Percentiles rank a stretch among this genome's conserved stretches.
These are phyloP conservation scores for Diaporthe velutina DNA, from an alignment of 2,329 filamentous ascomycete genomes.

Conservation along the genomic window DNA sequence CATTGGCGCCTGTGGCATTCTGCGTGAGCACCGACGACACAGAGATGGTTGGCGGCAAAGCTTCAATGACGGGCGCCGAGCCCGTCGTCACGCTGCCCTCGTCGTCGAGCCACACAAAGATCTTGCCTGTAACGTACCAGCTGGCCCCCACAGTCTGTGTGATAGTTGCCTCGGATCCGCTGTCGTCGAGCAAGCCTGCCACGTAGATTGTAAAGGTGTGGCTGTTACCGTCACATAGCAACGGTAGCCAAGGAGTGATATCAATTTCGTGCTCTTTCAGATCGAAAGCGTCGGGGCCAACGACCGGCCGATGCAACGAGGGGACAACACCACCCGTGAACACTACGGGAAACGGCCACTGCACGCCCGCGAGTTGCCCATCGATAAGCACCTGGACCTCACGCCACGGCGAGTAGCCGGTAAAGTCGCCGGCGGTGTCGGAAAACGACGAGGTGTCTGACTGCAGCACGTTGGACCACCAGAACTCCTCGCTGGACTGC, in stretches of 20 bases:
- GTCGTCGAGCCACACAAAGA: constrained; percentile 81
- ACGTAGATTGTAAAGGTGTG: constrained; percentile 79
- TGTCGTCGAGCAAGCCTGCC: constrained; percentile 72
- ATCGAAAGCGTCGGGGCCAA: constrained; percentile 84
- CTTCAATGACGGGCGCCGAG: constrained; percentile 47
- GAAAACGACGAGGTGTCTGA: constrained; percentile 72
- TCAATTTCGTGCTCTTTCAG: constrained; percentile 85
- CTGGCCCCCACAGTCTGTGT: constrained; percentile 71
- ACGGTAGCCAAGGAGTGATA: constrained; percentile 80
- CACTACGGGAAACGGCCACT: constrained; percentile 86
- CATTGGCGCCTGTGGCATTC: constrained; percentile 65
- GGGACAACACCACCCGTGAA: constrained; percentile 87
- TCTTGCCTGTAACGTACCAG: constrained; percentile 84
- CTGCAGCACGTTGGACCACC: constrained; percentile 83
- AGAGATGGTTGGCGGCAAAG: constrained; percentile 57
- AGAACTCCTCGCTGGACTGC: constrained; percentile 84
- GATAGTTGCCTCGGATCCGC: constrained; percentile 59
- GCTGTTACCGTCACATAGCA: constrained; percentile 73
- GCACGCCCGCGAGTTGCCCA: constrained; percentile 77
- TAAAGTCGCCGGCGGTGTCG: constrained; percentile 66
- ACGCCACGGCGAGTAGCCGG: constrained; percentile 80
- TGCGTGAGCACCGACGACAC: constrained; percentile 63
- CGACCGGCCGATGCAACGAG: constrained; percentile 82
- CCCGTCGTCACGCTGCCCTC: constrained; percentile 66
- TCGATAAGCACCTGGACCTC: constrained; percentile 85